Percentiles rank a stretch among this genome's conserved stretches.
Conservation (phyloP, 1,284 basidiomycete genomes). For the Papiliotrema flavescens region DNA sequence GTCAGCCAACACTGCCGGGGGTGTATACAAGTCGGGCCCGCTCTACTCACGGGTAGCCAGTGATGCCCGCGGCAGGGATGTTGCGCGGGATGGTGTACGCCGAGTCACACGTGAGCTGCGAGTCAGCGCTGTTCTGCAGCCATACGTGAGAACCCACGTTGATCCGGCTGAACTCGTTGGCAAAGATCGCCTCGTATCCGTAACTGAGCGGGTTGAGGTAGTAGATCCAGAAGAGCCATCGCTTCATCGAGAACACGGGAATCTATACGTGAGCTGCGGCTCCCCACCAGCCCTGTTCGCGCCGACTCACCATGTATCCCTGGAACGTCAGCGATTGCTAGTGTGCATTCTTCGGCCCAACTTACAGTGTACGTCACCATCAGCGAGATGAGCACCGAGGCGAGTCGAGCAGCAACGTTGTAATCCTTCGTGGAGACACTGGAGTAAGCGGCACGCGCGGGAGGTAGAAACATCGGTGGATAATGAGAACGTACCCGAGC, state of each 20-base stretch:
- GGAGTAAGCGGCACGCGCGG: conserved; percentile 11
- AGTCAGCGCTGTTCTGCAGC: too few relatives aligned
- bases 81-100: conserved; percentile 68
- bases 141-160: conserved; percentile 24
- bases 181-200: conserved; percentile 74
- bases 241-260: conserved; percentile 67
- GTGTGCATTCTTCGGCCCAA: too few relatives aligned
- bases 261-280: conserved; percentile 16
- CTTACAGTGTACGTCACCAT: conserved; percentile 41
- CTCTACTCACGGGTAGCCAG: conserved; percentile 61
- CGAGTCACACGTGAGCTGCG: conserved; percentile 63
- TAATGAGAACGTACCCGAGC: not conserved
- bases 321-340: too few relatives aligned
- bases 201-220: conserved; percentile 67
- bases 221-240: conserved; percentile 80
- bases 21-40: too few relatives aligned
- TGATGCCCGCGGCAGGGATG: conserved; percentile 54
- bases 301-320: conserved; percentile 35
- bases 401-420: conserved; percentile 54
- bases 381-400: conserved; percentile 55
- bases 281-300: not conserved
- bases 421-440: conserved; percentile 50
- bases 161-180: conserved; percentile 77
- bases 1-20: not conserved
- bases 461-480: not conserved